Evolutionary conservation across 1,139 yeast species (phyloP).

Genomic region (Yamadazyma buinensis): DNA sequence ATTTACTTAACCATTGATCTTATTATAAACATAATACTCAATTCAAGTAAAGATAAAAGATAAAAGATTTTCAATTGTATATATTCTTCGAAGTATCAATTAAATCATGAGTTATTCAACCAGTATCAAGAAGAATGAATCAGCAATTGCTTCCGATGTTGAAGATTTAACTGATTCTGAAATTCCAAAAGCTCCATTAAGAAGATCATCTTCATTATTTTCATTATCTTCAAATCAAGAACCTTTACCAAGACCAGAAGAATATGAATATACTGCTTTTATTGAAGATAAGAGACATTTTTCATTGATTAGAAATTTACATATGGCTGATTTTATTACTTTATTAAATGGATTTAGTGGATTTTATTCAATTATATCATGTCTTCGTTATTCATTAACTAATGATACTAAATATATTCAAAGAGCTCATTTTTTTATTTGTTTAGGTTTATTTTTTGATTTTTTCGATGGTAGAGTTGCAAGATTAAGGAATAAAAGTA

Average conservation of each 20-base stretch:
- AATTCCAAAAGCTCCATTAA: slow-evolving; percentile 24
- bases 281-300: slow-evolving; percentile 78
- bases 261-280: slow-evolving; percentile 71
- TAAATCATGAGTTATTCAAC: slow-evolving; percentile 11
- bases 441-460: slow-evolving; percentile 89
- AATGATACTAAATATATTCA: slow-evolving; percentile 68
- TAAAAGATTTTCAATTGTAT: no score
- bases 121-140: slow-evolving; percentile 20
- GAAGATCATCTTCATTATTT: slow-evolving; percentile 43
- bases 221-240: slow-evolving; percentile 40
- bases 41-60: no score
- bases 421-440: slow-evolving; percentile 84
- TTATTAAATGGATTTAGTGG: slow-evolving; percentile 88
- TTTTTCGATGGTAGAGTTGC: slow-evolving; percentile 98
- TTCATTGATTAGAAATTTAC: slow-evolving; percentile 72
- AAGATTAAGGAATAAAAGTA: slow-evolving; percentile 84
- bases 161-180: slow-evolving; percentile 21
- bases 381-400: slow-evolving; percentile 75
- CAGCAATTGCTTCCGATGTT: slow-evolving; percentile 37
- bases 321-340: slow-evolving; percentile 94
- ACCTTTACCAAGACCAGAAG: slow-evolving; percentile 58
- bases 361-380: slow-evolving; percentile 82
- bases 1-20: no score
- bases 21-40: no score
- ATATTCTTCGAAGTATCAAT: no score